Percentiles rank a stretch among this genome's conserved stretches.
Evolutionary conservation across 371 early-diverging fungal species (phyloP).

Genomic region (Mortierella sp.): DNA sequence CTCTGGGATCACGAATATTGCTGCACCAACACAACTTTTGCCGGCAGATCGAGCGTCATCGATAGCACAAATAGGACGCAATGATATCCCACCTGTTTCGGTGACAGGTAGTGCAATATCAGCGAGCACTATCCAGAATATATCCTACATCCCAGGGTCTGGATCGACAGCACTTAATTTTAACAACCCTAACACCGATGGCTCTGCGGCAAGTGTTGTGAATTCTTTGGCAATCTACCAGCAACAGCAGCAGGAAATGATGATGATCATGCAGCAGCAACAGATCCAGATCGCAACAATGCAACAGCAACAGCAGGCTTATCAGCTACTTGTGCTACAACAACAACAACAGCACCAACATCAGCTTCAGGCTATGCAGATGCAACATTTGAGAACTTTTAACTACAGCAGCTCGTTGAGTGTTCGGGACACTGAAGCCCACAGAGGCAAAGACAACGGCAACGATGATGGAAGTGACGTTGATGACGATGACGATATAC

Average conservation of each 20-base stretch:
- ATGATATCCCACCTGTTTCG: no score
- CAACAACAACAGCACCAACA: conserved; percentile 53
- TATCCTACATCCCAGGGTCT: neutral
- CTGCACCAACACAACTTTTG: neutral
- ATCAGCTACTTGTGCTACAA: conserved; percentile 28
- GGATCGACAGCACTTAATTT: conserved; percentile 9
- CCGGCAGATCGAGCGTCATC: neutral
- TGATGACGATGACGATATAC: conserved; percentile 39
- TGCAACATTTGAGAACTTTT: conserved; percentile 12
- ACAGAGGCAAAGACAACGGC: neutral
- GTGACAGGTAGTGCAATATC: neutral
- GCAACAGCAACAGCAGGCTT: conserved; percentile 50
- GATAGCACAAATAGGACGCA: neutral
- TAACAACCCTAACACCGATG: conserved; percentile 19
- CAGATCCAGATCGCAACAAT: conserved; percentile 46
- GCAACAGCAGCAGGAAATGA: conserved; percentile 51
- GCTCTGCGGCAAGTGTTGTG: conserved; percentile 13
- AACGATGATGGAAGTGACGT: neutral
- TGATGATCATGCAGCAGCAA: conserved; percentile 51
- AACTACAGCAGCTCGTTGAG: conserved; percentile 15
- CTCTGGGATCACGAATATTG: neutral
- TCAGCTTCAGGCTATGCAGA: conserved; percentile 26
- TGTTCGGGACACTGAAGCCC: neutral
- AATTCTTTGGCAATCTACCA: conserved; percentile 45
- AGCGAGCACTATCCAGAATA: no score